Evolutionary conservation across 2,329 filamentous ascomycete genomes (phyloP), one percentile per base, ranked within the genome.

Genomic region (Fusarium lateritium): DNA sequence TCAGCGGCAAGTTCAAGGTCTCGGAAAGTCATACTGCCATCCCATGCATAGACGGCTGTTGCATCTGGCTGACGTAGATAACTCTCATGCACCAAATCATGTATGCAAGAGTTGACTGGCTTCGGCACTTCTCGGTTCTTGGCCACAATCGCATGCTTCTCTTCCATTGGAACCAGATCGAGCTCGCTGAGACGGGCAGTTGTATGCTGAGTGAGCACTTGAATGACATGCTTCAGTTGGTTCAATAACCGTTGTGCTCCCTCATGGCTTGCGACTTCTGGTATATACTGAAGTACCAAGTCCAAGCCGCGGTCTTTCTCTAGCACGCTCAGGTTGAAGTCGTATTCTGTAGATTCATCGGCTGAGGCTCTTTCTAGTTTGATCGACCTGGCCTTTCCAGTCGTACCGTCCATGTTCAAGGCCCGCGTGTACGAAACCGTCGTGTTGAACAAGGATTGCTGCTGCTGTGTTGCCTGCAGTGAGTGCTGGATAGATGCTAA

Each of bases 311-410:
- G 31, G 6, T 53, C 50, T 0, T 36, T 53, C 26, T 53, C 50
- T 0, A 53, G 15, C 50, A 53, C 45, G 15, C 50, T 53, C 10
- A 53, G 50, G 14, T 53, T 53, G 7, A 53, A 53, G 50, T 53
- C 50, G 24, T 53, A 53, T 8, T 53, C 50, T 17, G 50, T 53
- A 1, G 50, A 53, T 19, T 53, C 38, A 45, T 53, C 50, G 19
- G 50, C 50, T 11, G 50, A 36, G 5, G 45, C 33, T 15, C 50
- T 53, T 26, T 53, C 50, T 13, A 53, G 14, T 1, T 26, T 19
- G 8, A 53, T 45, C 0, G 50, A 45, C 39, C 33, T 36, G 2
- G 33, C 22, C 0, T 11, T 33, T 0, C 19, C 15, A 8, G 39
- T 17, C 1, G 15, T 21, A 6, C 26, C 21, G 2, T 39, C 31